phyloP scores from a whole-genome alignment of 2,329 filamentous ascomycete species.

The Fusarium irregulare region DNA sequence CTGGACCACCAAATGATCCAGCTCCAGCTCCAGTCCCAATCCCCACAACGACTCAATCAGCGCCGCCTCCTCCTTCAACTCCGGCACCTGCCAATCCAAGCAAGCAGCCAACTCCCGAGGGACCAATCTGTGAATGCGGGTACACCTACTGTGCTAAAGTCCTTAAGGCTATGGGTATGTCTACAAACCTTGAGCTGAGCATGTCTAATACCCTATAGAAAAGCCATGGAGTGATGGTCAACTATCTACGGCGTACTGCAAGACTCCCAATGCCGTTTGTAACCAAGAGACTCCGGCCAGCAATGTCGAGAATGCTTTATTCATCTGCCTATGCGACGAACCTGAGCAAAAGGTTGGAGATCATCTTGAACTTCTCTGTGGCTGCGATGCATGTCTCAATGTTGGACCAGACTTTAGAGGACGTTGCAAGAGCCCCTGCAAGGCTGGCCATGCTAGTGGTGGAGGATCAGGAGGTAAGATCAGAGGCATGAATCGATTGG shows the following conservation, averaged over 20 bases:
- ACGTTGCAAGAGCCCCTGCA: slow-evolving; percentile 54
- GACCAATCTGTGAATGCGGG: slow-evolving; percentile 55
- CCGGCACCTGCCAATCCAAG: slow-evolving; percentile 37
- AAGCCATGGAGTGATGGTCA: slow-evolving; percentile 51
- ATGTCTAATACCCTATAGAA: slow-evolving; percentile 35
- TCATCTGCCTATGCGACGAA: slow-evolving; percentile 54
- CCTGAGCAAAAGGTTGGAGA: slow-evolving; percentile 49
- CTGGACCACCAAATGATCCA: background rate
- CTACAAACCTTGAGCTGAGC: fast-evolving
- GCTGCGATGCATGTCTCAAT: slow-evolving; percentile 55
- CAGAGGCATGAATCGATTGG: slow-evolving; percentile 9
- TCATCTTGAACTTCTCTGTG: slow-evolving; percentile 53
- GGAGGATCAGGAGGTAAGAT: background rate
- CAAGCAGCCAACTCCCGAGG: slow-evolving; percentile 37
- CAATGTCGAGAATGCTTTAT: slow-evolving; percentile 50
- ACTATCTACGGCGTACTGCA: slow-evolving; percentile 52
- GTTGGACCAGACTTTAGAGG: slow-evolving; percentile 55
- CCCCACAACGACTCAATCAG: slow-evolving; percentile 10
- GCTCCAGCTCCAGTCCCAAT: slow-evolving; percentile 13
- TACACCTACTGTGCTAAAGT: slow-evolving; percentile 57
- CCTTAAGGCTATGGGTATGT: slow-evolving; percentile 52
- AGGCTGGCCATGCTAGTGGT: slow-evolving; percentile 26
- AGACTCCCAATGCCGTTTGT: slow-evolving; percentile 52
- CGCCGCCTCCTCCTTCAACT: slow-evolving; percentile 26
- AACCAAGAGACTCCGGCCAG: slow-evolving; percentile 46